These are phyloP conservation scores for Huntiella bhutanensis DNA, from an alignment of 2,329 filamentous ascomycete species.

Conservation along the genomic window DNA sequence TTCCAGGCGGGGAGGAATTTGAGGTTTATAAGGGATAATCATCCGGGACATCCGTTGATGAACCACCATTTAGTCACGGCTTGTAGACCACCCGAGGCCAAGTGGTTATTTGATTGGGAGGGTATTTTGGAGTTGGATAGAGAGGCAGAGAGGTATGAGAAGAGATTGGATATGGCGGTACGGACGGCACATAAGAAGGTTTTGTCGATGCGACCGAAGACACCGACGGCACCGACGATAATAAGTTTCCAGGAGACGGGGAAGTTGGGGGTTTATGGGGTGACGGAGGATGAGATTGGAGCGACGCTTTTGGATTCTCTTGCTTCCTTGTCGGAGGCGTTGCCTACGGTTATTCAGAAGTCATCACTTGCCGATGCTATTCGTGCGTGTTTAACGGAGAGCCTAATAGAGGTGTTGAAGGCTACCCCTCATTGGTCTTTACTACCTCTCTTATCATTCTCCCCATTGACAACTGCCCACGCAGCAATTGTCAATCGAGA, in stretches of 20 bases:
- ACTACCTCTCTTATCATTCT: conserved; percentile 53
- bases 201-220: not conserved
- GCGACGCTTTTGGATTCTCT: conserved; percentile 32
- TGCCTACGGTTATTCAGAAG: conserved; percentile 11
- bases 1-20: conserved; percentile 66
- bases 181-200: not conserved
- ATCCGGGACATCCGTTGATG: conserved; percentile 52
- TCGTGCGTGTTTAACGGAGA: conserved; percentile 16
- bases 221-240: conserved; percentile 6
- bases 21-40: conserved; percentile 49
- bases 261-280: conserved; percentile 29
- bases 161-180: conserved; percentile 15
- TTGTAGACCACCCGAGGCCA: conserved; percentile 35
- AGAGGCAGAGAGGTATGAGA: conserved; percentile 28
- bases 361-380: conserved; percentile 14
- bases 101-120: conserved; percentile 56
- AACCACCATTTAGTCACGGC: conserved; percentile 27
- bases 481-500: conserved; percentile 59
- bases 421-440: conserved; percentile 38
- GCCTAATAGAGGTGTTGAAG: conserved; percentile 13
- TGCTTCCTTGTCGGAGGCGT: conserved; percentile 21
- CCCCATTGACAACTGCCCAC: conserved; percentile 54
- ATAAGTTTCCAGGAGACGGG: conserved; percentile 3
- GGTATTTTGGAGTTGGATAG: conserved; percentile 45
- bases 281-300: conserved; percentile 27